A percentile compares a stretch with the other conserved stretches of the same genome.
Conservation (phyloP, 345 rosid genomes). For the Murraya paniculata region DNA sequence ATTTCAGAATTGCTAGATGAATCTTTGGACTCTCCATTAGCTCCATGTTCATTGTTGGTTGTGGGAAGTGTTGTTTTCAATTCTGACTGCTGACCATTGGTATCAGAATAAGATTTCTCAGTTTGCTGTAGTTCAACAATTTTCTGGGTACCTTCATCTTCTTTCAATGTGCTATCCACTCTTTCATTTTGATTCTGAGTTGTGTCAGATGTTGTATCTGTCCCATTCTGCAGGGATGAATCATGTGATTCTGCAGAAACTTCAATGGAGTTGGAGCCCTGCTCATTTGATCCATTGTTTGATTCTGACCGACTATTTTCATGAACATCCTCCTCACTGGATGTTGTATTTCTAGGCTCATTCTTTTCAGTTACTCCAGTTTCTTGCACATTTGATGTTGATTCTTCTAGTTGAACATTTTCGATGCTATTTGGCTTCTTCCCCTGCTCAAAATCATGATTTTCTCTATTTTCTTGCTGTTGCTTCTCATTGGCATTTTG, state of each 20-base stretch:
- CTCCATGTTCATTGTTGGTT: conserved; percentile 31
- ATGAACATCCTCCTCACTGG: conserved; percentile 22
- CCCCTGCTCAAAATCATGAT: conserved; percentile 15
- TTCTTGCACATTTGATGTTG: conserved; percentile 34
- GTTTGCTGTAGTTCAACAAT: conserved; percentile 36
- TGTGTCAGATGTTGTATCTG: conserved; percentile 11
- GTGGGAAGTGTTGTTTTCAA: conserved; percentile 32
- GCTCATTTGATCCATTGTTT: conserved; percentile 20
- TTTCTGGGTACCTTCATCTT: conserved; percentile 26
- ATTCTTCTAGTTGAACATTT: conserved; percentile 30
- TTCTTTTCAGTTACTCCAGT: conserved; percentile 24
- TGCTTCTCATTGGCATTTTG: conserved; percentile 27
- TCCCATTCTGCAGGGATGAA: conserved; percentile 24
- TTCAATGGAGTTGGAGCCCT: conserved; percentile 14
- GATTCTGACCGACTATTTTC: conserved; percentile 30
- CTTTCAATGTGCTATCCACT: conserved; percentile 15
- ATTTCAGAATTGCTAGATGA: conserved; percentile 23
- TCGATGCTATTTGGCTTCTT: conserved; percentile 25
- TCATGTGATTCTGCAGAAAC: conserved; percentile 13
- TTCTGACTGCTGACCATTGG: conserved; percentile 44
- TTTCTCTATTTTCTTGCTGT: conserved; percentile 34
- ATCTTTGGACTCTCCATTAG: conserved; percentile 30
- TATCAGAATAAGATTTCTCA: conserved; percentile 40
- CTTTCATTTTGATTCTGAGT: conserved; percentile 30
- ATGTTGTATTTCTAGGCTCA: conserved; percentile 8